phyloP scores from a whole-genome alignment of 2,329 filamentous ascomycete genomes.

The Ascochyta lentis region DNA sequence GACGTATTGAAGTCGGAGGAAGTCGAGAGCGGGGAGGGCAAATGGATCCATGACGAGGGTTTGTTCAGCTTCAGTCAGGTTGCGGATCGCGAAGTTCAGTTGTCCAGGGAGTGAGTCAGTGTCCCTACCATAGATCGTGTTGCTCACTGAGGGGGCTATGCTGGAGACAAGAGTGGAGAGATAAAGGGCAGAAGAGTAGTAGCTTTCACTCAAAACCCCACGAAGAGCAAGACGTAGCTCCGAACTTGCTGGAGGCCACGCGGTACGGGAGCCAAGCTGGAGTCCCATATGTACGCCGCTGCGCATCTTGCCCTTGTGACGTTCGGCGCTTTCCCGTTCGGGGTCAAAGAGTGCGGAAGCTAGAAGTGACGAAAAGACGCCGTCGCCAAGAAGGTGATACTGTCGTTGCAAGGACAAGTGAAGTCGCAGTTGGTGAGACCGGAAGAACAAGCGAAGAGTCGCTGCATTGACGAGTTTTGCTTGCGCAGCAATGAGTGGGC shows the following conservation, averaged over 20 bases:
- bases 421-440: constrained; percentile 70
- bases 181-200: constrained; percentile 53
- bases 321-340: constrained; percentile 79
- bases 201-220: constrained; percentile 81
- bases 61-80: constrained; percentile 76
- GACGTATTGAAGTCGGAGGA: constrained; percentile 85
- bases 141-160: neutral
- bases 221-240: constrained; percentile 89
- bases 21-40: constrained; percentile 88
- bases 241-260: constrained; percentile 92
- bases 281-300: constrained; percentile 76
- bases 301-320: constrained; percentile 71
- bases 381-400: constrained; percentile 86
- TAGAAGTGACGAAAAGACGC: constrained; percentile 79
- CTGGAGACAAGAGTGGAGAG: constrained; percentile 25
- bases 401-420: constrained; percentile 78
- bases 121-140: constrained; percentile 25
- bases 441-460: constrained; percentile 78
- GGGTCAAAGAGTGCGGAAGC: constrained; percentile 85
- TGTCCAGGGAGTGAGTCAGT: constrained; percentile 52
- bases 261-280: constrained; percentile 78
- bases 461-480: constrained; percentile 78
- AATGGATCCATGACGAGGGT: constrained; percentile 82
- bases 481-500: constrained; percentile 75
- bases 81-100: constrained; percentile 76